Evolutionary conservation across 2,329 filamentous ascomycete genomes (phyloP).

Genomic region (Leptoxyphium fumago): DNA sequence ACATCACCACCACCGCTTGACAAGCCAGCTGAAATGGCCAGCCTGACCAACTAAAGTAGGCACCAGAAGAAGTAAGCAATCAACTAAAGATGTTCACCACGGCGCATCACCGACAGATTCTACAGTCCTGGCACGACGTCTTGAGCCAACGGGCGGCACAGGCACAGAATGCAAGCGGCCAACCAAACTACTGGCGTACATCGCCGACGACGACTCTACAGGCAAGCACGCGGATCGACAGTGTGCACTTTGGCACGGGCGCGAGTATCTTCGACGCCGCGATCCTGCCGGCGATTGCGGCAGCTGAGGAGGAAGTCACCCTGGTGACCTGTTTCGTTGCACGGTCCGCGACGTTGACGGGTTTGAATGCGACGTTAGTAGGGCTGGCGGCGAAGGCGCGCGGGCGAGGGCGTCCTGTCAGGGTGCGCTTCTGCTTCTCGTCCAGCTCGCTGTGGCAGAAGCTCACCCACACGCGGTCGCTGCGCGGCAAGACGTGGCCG

Average conservation of each 20-base stretch:
- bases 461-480: conserved; percentile 53
- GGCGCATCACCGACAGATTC: too few relatives aligned
- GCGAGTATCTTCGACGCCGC: conserved; percentile 24
- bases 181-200: conserved; percentile 26
- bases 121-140: too few relatives aligned
- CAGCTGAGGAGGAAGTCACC: conserved; percentile 50
- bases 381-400: conserved; percentile 40
- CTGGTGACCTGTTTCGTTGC: conserved; percentile 79
- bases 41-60: too few relatives aligned
- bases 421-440: conserved; percentile 63
- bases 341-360: conserved; percentile 44
- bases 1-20: too few relatives aligned
- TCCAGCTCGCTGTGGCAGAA: conserved; percentile 60
- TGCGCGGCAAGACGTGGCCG: conserved; percentile 46
- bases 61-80: too few relatives aligned
- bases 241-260: conserved; percentile 31
- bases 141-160: too few relatives aligned
- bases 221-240: conserved; percentile 21
- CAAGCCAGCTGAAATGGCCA: too few relatives aligned
- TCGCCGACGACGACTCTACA: conserved; percentile 19
- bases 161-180: conserved; percentile 10
- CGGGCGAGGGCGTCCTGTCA: conserved; percentile 25
- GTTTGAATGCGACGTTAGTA: conserved; percentile 42
- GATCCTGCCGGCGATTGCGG: conserved; percentile 46
- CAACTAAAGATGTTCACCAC: too few relatives aligned